Evolutionary conservation across 192 early-diverging fungal species (phyloP), one percentile per base, ranked within the genome.

Genomic region (Mortierella antarctica): DNA sequence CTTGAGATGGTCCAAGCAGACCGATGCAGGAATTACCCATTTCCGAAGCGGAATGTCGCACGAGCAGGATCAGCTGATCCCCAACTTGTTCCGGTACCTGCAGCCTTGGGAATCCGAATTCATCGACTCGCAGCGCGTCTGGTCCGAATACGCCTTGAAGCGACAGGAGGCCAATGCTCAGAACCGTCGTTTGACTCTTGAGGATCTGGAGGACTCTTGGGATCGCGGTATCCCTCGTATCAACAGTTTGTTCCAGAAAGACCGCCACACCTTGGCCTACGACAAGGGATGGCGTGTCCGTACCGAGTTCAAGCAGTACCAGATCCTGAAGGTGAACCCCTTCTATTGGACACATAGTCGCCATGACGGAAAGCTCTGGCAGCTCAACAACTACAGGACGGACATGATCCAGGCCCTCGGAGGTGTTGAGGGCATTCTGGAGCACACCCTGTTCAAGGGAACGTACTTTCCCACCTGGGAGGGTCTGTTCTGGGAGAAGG

Each of bases 31-130:
- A 14, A 96, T 98, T 67, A 96, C 97, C 41, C 98, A 99, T 70
- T 99, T 98, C 92, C 93, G 97, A 44, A 94, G 95, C 20, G 98
- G 98, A 77, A 98, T 99, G 97, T 94, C 93, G 47, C 97, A 98
- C 68, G 97, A 95, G 65, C 96, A 97, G 83, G 98, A 97, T 73
- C 95, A 96, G 74, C 88, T 97, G 64, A 97, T 99, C 64, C 98
- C 98, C 59, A 98, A 97, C 84, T 81, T 99, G 87, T 97, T 96
- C 86, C 92, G 98, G 61, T 99, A 99, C 83, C 90, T 99, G 50
- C 94, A 96, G 83, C 97, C 98, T 11, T 99, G 98, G 98, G 95
- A 97, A 83, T 97, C 97, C 59, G 98, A 99, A 86, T 98, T 99
- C 83, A 92, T 96, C 71, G 98, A 99, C 72, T 98, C 97, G 18